Base-by-base conservation (phyloP, 2,329 filamentous ascomycete genomes). In the Colletotrichum abscissum region DNA sequence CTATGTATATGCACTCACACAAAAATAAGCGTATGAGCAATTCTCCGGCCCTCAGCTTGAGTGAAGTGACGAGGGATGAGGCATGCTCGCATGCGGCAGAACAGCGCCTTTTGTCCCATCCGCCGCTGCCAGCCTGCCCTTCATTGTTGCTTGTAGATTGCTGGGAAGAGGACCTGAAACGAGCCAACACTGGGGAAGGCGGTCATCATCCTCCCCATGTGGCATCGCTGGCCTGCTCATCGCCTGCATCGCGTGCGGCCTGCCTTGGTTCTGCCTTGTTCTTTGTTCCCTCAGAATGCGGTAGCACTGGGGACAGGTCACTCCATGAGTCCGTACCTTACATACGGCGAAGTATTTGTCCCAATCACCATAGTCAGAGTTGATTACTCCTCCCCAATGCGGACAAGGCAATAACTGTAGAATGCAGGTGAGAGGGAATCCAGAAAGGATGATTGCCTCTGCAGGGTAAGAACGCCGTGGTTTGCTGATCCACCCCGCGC, bases 81-180 rank as follows among this genome's bases (percentile, higher is more conserved):
- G 69, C 49, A 63, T 63, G 58, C 35, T 62, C 55, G 38, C 35
- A 28, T 30, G 35, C 56, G 35, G 42, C 38, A 33, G 58, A 33
- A 30, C 35, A 54, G 60, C 35, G 14, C 22, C 5, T 19, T 19
- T 46, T 26, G 19, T 38, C 28, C 35, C 35, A 46, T 24, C 63
- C 14, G 67, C 63, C 54, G 63, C 35, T 22, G 55, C 33, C 33
- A 35, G 33, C 33, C 33, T 35, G 33, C 54, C 66, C 66, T 73
- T 64, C 33, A 60, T 69, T 65, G 67, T 64, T 63, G 70, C 59
- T 64, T 73, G 66, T 73, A 65, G 24, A 72, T 73, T 73, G 42
- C 60, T 70, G 42, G 42, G 11, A 16, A 69, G 54, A 63, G 26
- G n/a, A 70, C 66, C 66, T 73, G 70, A 73, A 73, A 73, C 70